These are phyloP conservation scores for Chrysoporthe austroafricana DNA, from an alignment of 2,329 filamentous ascomycete species.

Conservation along the genomic window DNA sequence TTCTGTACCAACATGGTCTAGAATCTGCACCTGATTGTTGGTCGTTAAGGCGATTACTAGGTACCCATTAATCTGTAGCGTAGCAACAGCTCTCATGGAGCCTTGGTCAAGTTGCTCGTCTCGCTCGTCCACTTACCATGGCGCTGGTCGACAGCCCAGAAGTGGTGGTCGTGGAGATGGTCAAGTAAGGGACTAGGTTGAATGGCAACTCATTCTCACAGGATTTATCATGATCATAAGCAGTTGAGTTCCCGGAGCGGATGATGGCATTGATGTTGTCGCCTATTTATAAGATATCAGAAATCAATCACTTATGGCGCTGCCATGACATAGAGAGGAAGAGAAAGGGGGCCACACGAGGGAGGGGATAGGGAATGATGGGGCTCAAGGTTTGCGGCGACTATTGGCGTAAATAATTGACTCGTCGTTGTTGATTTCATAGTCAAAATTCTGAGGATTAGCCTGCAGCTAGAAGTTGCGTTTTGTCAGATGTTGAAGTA, in stretches of 20 bases:
- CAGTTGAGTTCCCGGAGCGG: constrained; percentile 40
- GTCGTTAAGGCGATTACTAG: constrained; percentile 53
- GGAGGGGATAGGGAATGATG: constrained; percentile 27
- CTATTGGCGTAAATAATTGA: too few species aligned
- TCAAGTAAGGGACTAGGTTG: constrained; percentile 40
- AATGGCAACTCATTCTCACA: constrained; percentile 40
- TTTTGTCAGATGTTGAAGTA: constrained; percentile 30
- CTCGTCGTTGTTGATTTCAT: too few species aligned
- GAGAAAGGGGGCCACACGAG: too few species aligned
- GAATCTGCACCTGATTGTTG: constrained; percentile 50
- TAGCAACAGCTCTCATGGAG: constrained; percentile 53
- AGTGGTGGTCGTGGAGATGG: constrained; percentile 49
- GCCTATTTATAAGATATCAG: constrained; percentile 29
- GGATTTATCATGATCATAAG: constrained; percentile 26
- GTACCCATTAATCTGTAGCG: constrained; percentile 48
- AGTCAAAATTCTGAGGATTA: constrained; percentile 39
- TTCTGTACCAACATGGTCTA: too few species aligned
- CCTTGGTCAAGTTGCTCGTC: constrained; percentile 44
- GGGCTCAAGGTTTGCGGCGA: constrained; percentile 39
- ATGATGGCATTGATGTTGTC: constrained; percentile 55
- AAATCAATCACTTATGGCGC: too few species aligned
- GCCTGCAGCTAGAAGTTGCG: constrained; percentile 54
- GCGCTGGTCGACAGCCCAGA: constrained; percentile 41
- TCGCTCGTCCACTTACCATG: constrained; percentile 37
- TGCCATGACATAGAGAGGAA: too few species aligned